phyloP scores from a whole-genome alignment of 1,284 basidiomycete species.

The Cystobasidium sp. region DNA sequence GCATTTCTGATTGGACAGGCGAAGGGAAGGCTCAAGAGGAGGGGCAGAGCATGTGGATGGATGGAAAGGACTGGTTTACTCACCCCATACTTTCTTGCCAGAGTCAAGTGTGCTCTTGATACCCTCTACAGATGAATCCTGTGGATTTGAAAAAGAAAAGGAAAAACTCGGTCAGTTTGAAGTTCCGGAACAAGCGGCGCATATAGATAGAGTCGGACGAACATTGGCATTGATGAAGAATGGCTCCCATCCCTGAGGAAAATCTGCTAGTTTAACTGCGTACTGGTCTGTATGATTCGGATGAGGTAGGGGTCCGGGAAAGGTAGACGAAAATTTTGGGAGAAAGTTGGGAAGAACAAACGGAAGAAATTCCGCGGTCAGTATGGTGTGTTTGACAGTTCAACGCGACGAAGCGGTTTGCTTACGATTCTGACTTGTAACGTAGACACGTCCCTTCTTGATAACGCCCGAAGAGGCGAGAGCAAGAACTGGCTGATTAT shows the following conservation, averaged over 20 bases:
- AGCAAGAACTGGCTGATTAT: slow-evolving; percentile 97
- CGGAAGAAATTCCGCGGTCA: slow-evolving; percentile 16
- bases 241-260: slow-evolving; percentile 92
- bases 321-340: not conserved
- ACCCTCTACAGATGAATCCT: slow-evolving; percentile 89
- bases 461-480: slow-evolving; percentile 87
- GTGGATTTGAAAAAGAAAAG: not conserved
- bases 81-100: slow-evolving; percentile 89
- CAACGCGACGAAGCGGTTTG: not conserved
- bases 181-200: slow-evolving; percentile 22
- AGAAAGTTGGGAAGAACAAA: not conserved
- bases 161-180: slow-evolving; percentile 11
- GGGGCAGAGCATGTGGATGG: not conserved
- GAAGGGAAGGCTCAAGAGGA: slow-evolving; percentile 1
- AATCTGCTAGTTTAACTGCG: slow-evolving; percentile 87
- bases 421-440: slow-evolving; percentile 73
- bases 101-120: slow-evolving; percentile 88
- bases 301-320: not conserved
- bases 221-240: slow-evolving; percentile 48
- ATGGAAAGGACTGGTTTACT: slow-evolving; percentile 21
- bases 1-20: not conserved
- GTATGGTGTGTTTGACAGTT: not conserved
- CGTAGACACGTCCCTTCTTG: slow-evolving; percentile 93
- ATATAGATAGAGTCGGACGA: not conserved
- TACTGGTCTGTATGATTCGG: slow-evolving; percentile 68